phyloP scores from a whole-genome alignment of 2,329 filamentous ascomycete genomes.

The Aspergillus flavus region DNA sequence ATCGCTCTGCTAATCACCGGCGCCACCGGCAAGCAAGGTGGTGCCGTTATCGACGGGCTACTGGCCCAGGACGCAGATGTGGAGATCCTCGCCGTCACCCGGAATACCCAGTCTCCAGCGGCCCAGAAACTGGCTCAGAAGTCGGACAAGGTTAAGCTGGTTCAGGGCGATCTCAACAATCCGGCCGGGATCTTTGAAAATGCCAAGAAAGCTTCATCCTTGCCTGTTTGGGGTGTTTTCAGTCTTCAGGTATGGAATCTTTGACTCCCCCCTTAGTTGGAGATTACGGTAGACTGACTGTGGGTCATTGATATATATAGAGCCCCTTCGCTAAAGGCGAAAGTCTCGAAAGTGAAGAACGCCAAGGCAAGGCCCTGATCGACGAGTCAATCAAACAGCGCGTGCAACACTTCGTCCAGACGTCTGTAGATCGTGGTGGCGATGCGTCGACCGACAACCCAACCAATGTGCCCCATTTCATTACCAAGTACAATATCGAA shows the following conservation, averaged over 20 bases:
- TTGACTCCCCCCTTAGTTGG: not conserved
- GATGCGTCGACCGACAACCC: slow-evolving; percentile 54
- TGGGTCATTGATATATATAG: not conserved
- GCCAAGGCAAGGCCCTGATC: slow-evolving; percentile 61
- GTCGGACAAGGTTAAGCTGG: slow-evolving; percentile 54
- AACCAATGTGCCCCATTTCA: slow-evolving; percentile 65
- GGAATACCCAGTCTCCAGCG: slow-evolving; percentile 54
- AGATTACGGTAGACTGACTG: not conserved
- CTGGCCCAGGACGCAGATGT: slow-evolving; percentile 35
- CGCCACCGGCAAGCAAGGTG: slow-evolving; percentile 48
- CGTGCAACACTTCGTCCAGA: slow-evolving; percentile 66
- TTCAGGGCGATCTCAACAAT: slow-evolving; percentile 62
- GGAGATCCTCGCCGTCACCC: slow-evolving; percentile 64
- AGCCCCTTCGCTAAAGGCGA: not conserved
- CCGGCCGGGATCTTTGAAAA: slow-evolving; percentile 53
- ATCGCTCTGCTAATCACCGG: slow-evolving; percentile 36
- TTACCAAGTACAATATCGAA: slow-evolving; percentile 64
- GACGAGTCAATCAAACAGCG: slow-evolving; percentile 59
- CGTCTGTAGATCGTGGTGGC: slow-evolving; percentile 65
- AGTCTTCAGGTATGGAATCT: slow-evolving; percentile 56
- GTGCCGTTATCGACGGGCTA: slow-evolving; percentile 37
- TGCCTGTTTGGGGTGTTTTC: slow-evolving; percentile 62
- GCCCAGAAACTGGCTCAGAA: slow-evolving; percentile 53
- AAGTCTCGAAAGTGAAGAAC: slow-evolving; percentile 43
- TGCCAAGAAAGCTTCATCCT: slow-evolving; percentile 39